These are phyloP conservation scores for Phyllosticta capitalensis DNA, from an alignment of 2,329 filamentous ascomycete species.

Conservation along the genomic window DNA sequence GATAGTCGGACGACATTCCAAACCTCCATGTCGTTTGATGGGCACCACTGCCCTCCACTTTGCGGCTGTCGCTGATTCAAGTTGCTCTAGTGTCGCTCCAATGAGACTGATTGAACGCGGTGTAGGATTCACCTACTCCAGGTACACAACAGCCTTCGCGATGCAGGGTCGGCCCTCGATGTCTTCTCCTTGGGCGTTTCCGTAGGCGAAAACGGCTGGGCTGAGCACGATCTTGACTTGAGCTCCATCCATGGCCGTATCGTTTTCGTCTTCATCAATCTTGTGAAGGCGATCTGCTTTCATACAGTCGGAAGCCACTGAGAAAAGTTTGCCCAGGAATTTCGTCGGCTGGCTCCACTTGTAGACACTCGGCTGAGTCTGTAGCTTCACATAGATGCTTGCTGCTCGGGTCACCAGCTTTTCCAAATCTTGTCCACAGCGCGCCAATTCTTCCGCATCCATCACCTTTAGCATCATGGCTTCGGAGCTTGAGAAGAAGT, in stretches of 20 bases:
- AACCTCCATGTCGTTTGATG: too few relatives aligned
- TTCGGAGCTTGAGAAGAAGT: neutral
- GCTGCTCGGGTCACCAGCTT: neutral
- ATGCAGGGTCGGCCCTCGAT: neutral
- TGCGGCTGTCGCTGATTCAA: too few relatives aligned
- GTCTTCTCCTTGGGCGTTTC: neutral
- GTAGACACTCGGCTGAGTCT: neutral
- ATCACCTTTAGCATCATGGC: neutral
- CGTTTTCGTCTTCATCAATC: neutral
- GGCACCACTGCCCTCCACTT: too few relatives aligned
- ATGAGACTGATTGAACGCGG: too few relatives aligned
- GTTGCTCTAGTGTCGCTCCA: too few relatives aligned
- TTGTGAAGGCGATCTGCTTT: constrained; percentile 1
- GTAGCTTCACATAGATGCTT: neutral
- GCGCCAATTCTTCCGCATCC: neutral
- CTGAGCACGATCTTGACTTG: neutral
- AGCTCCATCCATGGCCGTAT: neutral
- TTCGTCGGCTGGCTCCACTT: neutral
- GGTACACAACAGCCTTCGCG: neutral
- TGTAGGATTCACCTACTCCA: too few relatives aligned
- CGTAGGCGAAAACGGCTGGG: neutral
- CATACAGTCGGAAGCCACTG: neutral
- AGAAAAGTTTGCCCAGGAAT: neutral
- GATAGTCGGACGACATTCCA: too few relatives aligned
- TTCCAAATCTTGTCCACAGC: neutral